Percentiles rank a stretch among this genome's conserved stretches.
These are phyloP conservation scores for Rhizopus sp. DNA, from an alignment of 371 early-diverging fungal species.

Conservation along the genomic window DNA sequence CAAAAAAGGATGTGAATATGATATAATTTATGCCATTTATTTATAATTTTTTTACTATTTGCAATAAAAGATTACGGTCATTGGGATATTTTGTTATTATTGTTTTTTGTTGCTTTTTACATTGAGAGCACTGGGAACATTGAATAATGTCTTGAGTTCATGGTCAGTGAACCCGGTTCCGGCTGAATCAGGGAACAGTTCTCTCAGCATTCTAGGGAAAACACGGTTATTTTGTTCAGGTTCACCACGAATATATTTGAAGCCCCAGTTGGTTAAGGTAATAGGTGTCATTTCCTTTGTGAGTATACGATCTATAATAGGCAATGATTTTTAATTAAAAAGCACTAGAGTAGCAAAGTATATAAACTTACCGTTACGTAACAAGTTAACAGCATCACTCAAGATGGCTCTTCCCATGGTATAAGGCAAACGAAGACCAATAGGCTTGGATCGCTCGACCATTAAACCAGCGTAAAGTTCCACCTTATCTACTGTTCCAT, in stretches of 20 bases:
- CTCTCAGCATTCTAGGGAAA: constrained; percentile 20
- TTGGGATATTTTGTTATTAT: too few species aligned
- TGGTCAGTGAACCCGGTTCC: constrained; percentile 14
- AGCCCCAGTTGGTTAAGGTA: constrained; percentile 48
- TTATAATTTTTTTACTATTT: too few species aligned
- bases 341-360: neutral
- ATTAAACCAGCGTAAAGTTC: constrained; percentile 55
- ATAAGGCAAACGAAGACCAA: constrained; percentile 48
- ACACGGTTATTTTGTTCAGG: constrained; percentile 21
- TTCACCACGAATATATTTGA: constrained; percentile 26
- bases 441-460: constrained; percentile 44
- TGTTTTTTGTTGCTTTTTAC: too few species aligned
- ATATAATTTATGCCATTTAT: too few species aligned
- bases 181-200: constrained; percentile 18
- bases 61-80: too few species aligned
- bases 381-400: constrained; percentile 53
- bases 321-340: neutral
- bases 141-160: constrained; percentile 25
- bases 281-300: constrained; percentile 38
- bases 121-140: constrained; percentile 6
- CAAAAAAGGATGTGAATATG: too few species aligned
- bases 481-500: constrained; percentile 44
- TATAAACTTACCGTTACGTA: constrained; percentile 47
- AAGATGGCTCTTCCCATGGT: constrained; percentile 54
- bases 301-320: constrained; percentile 27